Evolutionary conservation across 768 basidiomycete genomes (phyloP).

Genomic region (Amyloporia xantha): DNA sequence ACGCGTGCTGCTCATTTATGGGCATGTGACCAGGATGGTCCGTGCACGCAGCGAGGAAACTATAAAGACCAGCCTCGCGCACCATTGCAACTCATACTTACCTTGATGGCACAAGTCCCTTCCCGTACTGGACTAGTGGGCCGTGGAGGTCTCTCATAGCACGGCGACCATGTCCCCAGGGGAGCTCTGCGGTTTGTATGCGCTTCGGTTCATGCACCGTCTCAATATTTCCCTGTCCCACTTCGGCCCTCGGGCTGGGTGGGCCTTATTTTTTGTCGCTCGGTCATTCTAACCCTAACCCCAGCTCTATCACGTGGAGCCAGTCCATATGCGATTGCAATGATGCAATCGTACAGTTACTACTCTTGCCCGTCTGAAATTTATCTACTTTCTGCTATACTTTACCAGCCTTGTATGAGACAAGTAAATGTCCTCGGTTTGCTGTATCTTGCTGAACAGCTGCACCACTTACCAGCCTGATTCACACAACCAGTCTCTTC

Average conservation of each 20-base stretch:
- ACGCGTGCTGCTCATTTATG: not conserved
- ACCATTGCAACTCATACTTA: constrained; percentile 25
- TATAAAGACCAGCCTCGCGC: constrained; percentile 15
- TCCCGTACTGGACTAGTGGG: constrained; percentile 32
- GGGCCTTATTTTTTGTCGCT: constrained; percentile 34
- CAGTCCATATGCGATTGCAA: not conserved
- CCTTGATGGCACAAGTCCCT: constrained; percentile 31
- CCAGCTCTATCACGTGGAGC: constrained; percentile 6
- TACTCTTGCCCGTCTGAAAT: not conserved
- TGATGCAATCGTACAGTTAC: not conserved
- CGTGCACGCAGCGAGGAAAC: constrained; percentile 16
- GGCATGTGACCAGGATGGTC: constrained; percentile 14
- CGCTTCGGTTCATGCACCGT: constrained; percentile 39
- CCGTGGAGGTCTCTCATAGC: constrained; percentile 37
- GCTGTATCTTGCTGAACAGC: too few species aligned
- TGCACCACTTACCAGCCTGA: too few species aligned
- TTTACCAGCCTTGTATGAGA: too few species aligned
- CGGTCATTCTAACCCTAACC: constrained; percentile 25
- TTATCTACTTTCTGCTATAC: too few species aligned
- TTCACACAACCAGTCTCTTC: too few species aligned
- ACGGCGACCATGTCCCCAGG: constrained; percentile 52
- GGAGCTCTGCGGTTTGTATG: constrained; percentile 40
- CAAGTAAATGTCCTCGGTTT: too few species aligned
- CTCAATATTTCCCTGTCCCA: constrained; percentile 41
- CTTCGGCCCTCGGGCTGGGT: constrained; percentile 47